Base-by-base conservation (phyloP, 768 basidiomycete species). In the Nidularia sp. region DNA sequence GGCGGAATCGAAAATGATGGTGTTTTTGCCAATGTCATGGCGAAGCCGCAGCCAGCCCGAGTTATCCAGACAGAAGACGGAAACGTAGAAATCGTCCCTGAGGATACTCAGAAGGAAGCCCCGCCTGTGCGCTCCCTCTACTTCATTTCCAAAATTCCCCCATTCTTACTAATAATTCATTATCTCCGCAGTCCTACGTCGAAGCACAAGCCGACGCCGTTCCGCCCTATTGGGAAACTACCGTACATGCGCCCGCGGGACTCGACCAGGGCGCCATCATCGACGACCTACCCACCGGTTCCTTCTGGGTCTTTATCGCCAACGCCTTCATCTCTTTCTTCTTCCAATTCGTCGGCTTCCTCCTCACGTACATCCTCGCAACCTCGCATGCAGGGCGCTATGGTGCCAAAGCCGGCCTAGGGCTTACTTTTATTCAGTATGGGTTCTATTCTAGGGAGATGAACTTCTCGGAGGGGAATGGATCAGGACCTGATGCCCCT, bases 191-290 rank as follows among this genome's bases (percentile, higher is more conserved):
- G 90, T 84, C 93, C 0, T 99, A 99, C 62, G 78, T 85, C 9
- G 79, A 86, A 12, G 97, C 96, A 2, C 86, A 93, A 55, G 81
- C 86, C 31, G 96, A 99, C 63, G 83, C 91, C 0, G 94, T 90
- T 0, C 97, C 97, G 0, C 81, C 93, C 0, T 99, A 99, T 68
- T 98, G 93, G 91, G 96, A 99, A 64, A 98, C 91, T 1, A 94
- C 93, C 0, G 83, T 98, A 6, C 90, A 95, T 55, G 85, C 94
- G 0, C 93, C 93, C 0, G 68, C 73, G 0, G 71, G 76, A 29
- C 51, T 77, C 35, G 77, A 80, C 46, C 67, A 70, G 18, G 66
- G 66, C 46, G 69, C 67, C 7, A 81, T 97, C 66, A 86, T 99
- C 57, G 95, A 96, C 54, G 88, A 94, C 53, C 84, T 98, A 41